A percentile compares a stretch with the other conserved stretches of the same genome.
These are phyloP conservation scores for Limnomonas spitsbergensis DNA, from an alignment of 139 green algal genomes.

Conservation along the genomic window DNA sequence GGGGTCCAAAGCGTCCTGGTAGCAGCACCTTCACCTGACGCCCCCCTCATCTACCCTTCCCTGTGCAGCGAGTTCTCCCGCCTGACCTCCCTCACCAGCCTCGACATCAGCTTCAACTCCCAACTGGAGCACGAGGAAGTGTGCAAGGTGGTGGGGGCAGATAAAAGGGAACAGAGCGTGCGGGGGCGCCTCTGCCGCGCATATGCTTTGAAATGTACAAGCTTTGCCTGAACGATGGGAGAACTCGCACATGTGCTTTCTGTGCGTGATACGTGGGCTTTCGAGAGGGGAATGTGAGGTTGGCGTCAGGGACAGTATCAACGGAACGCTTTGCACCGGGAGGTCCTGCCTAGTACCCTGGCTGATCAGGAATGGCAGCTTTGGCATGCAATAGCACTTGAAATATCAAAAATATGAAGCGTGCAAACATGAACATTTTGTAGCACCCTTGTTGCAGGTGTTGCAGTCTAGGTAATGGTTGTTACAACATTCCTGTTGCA, in stretches of 20 bases:
- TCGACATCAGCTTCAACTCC: constrained; percentile 1
- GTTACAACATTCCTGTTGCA: not conserved
- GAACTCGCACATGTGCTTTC: not conserved
- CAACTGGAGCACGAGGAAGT: not conserved
- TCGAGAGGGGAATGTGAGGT: not conserved
- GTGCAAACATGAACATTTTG: not conserved
- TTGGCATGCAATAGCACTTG: not conserved
- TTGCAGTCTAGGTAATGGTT: not conserved
- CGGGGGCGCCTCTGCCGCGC: too few relatives aligned
- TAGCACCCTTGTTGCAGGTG: not conserved
- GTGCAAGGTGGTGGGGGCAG: not conserved
- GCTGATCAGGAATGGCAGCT: too few relatives aligned
- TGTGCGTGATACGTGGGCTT: not conserved
- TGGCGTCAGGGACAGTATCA: not conserved
- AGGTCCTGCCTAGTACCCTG: too few relatives aligned
- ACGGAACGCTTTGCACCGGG: not conserved
- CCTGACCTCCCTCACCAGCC: not conserved
- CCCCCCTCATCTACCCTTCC: not conserved
- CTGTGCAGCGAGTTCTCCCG: not conserved
- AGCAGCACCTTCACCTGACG: not conserved
- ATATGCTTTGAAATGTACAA: not conserved
- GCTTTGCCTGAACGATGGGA: not conserved
- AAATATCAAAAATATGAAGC: not conserved
- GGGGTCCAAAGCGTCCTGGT: not conserved
- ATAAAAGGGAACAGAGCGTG: too few relatives aligned